These are phyloP conservation scores for Geotrichum fermentans DNA, from an alignment of 1,139 yeast genomes.

Conservation along the genomic window DNA sequence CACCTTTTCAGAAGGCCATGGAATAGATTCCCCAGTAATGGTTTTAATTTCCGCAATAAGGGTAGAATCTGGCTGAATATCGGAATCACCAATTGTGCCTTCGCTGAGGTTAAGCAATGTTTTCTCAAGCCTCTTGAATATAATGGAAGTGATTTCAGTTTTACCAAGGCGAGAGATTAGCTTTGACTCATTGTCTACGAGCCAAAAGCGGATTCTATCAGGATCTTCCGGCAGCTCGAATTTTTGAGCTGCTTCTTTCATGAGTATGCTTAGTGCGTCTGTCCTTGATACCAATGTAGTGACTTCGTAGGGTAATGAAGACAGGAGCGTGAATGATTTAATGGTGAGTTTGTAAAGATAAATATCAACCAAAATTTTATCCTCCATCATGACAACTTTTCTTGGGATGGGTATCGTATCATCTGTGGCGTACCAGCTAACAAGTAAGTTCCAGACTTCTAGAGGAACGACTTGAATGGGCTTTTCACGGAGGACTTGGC, in stretches of 20 bases:
- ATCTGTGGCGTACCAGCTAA: slow-evolving; percentile 14
- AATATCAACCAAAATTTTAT: slow-evolving; percentile 9
- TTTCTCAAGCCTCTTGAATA: slow-evolving; percentile 4
- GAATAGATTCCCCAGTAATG: slow-evolving; percentile 1
- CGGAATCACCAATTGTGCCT: not conserved
- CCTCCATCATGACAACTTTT: slow-evolving; percentile 6
- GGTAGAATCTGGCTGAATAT: slow-evolving; percentile 2
- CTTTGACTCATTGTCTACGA: slow-evolving; percentile 3
- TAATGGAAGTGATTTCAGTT: slow-evolving; percentile 10
- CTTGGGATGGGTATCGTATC: slow-evolving; percentile 13
- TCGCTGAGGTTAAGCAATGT: not conserved
- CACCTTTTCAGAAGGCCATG: slow-evolving; percentile 16
- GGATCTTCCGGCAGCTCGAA: not conserved
- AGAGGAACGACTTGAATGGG: slow-evolving; percentile 10
- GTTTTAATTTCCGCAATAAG: slow-evolving; percentile 14
- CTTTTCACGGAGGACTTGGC: not conserved
- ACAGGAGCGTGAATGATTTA: slow-evolving; percentile 9
- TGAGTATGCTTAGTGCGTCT: not conserved
- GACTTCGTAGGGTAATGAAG: slow-evolving; percentile 1
- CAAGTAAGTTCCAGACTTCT: slow-evolving; percentile 15
- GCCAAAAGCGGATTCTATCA: slow-evolving; percentile 7
- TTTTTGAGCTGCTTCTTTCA: not conserved
- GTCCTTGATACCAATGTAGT: slow-evolving; percentile 1
- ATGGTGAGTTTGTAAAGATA: slow-evolving; percentile 12
- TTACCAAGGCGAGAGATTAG: slow-evolving; percentile 3